Base-by-base conservation (phyloP, 257 asterid species). In the Verbascum thapsus region DNA sequence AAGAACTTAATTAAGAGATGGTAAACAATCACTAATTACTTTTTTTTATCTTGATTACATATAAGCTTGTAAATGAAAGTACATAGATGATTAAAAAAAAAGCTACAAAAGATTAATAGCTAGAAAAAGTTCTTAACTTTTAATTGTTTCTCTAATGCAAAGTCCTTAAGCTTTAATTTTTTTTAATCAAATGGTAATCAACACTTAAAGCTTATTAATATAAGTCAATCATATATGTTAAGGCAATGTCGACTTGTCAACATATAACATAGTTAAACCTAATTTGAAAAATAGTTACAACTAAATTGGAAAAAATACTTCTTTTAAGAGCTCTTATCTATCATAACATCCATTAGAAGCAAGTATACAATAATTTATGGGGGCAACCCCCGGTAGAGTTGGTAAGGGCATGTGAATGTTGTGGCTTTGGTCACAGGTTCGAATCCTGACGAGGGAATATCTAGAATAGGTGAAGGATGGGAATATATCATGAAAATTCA, bases 121-220 rank as follows among this genome's bases (percentile, higher is more conserved):
- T 57, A 18, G n/a, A 32, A 50, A 75, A 76, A 68, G 65, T 43
- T 42, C 18, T 35, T 1, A 58, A 4, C 70, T 67, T 72, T 72
- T 26, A 32, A 26, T 50, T 61, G 8, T 48, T 48, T 65, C 49
- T 44, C 73, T 60, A 54, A 70, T 59, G 44, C 57, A 61, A 60
- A 65, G 54, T 18, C n/a, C 53, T 26, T 1, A 26, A 42, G 41
- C 69, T 60, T 60, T 54, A 64, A 20, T 8, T 20, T 56, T 43
- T 51, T 47, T 16, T 35, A 64, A 51, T 47, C 30, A 53, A 26
- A 60, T 9, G 20, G 7, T 39, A 11, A 45, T 50, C 58, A 10
- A 47, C 43, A 17, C 54, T 0, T 3, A 45, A 18, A 40, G 32
- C 32, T 26, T 26, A 26, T 26, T 1, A 26, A 5, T 26, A 1